phyloP scores from a whole-genome alignment of 441 rosid genomes.

The Jatropha multifida region DNA sequence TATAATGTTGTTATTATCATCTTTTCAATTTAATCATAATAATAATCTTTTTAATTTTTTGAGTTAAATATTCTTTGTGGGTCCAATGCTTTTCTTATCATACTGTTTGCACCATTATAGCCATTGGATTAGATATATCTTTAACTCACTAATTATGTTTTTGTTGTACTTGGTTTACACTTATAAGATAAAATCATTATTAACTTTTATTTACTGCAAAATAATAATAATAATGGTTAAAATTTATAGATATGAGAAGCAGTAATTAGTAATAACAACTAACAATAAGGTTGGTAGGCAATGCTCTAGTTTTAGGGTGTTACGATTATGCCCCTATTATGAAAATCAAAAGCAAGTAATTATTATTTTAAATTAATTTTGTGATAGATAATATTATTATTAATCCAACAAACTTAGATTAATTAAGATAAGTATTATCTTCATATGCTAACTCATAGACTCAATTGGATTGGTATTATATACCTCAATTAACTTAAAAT shows the following conservation, averaged over 20 bases:
- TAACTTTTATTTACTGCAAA: conserved; percentile 20
- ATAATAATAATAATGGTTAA: conserved; percentile 28
- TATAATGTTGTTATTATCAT: conserved; percentile 44
- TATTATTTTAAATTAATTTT: not conserved
- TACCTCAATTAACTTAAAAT: no score
- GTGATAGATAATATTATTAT: no score
- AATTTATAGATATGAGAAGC: not conserved
- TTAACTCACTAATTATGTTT: conserved; percentile 18
- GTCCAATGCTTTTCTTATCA: not conserved
- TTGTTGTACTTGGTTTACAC: conserved; percentile 29
- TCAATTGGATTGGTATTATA: no score
- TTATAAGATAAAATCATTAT: conserved; percentile 29
- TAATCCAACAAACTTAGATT: no score
- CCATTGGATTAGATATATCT: not conserved
- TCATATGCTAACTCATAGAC: no score
- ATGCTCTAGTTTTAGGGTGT: conserved; percentile 6
- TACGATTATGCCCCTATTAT: conserved; percentile 8
- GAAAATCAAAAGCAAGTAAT: conserved; percentile 2
- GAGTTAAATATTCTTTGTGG: conserved; percentile 10
- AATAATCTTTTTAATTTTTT: conserved; percentile 4
- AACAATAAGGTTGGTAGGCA: not conserved
- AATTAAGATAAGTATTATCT: no score
- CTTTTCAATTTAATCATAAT: conserved; percentile 35
- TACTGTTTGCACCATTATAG: not conserved
- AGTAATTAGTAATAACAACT: not conserved